A percentile compares a stretch with the other conserved stretches of the same genome.
These are phyloP conservation scores for Alternaria burnsii DNA, from an alignment of 2,329 filamentous ascomycete genomes.

Conservation along the genomic window DNA sequence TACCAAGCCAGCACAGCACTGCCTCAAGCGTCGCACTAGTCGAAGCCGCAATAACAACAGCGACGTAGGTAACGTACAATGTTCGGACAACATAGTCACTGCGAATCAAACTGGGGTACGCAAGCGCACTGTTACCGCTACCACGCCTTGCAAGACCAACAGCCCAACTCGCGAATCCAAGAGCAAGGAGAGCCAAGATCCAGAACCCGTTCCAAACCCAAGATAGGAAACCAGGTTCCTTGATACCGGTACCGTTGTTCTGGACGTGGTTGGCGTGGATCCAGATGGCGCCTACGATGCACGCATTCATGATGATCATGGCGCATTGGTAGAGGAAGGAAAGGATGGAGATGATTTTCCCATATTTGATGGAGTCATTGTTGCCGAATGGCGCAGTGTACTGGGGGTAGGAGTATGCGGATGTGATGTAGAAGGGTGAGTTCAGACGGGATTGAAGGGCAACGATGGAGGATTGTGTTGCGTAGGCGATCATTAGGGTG, in stretches of 20 bases:
- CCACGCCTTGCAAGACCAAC: slow-evolving; percentile 17
- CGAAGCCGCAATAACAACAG: slow-evolving; percentile 17
- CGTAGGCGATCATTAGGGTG: slow-evolving; percentile 26
- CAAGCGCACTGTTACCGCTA: slow-evolving; percentile 9
- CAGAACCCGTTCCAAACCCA: slow-evolving; percentile 25
- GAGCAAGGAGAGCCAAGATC: slow-evolving; percentile 22
- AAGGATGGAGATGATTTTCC: slow-evolving; percentile 24
- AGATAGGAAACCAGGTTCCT: slow-evolving; percentile 23
- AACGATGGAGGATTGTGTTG: slow-evolving; percentile 24
- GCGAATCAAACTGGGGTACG: slow-evolving; percentile 11
- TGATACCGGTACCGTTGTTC: slow-evolving; percentile 24
- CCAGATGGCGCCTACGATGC: slow-evolving; percentile 38
- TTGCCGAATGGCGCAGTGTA: slow-evolving; percentile 8
- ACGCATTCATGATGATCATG: slow-evolving; percentile 23
- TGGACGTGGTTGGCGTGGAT: slow-evolving; percentile 30
- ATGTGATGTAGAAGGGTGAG: slow-evolving; percentile 26
- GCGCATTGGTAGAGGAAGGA: slow-evolving; percentile 29
- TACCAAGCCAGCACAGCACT: slow-evolving; percentile 20
- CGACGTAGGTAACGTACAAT: slow-evolving; percentile 21
- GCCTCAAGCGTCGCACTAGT: slow-evolving; percentile 25
- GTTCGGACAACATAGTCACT: slow-evolving; percentile 14
- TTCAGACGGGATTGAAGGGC: slow-evolving; percentile 21
- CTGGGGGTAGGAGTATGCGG: slow-evolving; percentile 25
- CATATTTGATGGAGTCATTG: slow-evolving; percentile 5
- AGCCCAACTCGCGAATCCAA: slow-evolving; percentile 27